Percentiles rank a stretch among this genome's conserved stretches.
These are phyloP conservation scores for Ogataea pilisensis DNA, from an alignment of 805 yeast genomes.

Conservation along the genomic window DNA sequence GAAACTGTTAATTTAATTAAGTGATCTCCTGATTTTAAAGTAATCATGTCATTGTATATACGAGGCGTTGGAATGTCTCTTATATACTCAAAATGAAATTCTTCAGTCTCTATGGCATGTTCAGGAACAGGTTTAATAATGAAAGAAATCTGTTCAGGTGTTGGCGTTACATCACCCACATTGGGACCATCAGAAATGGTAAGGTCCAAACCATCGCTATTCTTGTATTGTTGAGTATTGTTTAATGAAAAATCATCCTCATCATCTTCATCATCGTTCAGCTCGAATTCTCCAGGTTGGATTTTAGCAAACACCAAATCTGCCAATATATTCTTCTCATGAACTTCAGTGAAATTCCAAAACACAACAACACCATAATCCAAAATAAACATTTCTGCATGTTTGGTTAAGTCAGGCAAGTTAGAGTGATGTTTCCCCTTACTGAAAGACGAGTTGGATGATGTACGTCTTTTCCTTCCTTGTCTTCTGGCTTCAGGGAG, in stretches of 20 bases:
- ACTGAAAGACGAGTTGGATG: conserved; percentile 9
- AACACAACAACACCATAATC: conserved; percentile 96
- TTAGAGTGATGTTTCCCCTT: conserved; percentile 15
- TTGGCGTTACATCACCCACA: conserved; percentile 1
- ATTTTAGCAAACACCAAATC: conserved; percentile 72
- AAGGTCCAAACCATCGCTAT: not conserved
- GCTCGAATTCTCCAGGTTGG: conserved; percentile 39
- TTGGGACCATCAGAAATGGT: conserved; percentile 4
- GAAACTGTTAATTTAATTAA: conserved; percentile 88
- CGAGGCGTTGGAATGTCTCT: conserved; percentile 47
- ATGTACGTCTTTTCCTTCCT: conserved; percentile 8
- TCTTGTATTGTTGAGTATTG: conserved; percentile 1
- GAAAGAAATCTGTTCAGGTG: conserved; percentile 32
- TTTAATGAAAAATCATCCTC: conserved; percentile 25
- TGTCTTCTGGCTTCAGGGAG: not conserved
- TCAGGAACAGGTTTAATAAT: conserved; percentile 75
- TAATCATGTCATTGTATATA: conserved; percentile 91
- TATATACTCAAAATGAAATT: conserved; percentile 67
- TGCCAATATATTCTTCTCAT: conserved; percentile 90
- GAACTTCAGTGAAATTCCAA: conserved; percentile 92
- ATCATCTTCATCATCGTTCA: conserved; percentile 36
- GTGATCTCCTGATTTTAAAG: conserved; percentile 87
- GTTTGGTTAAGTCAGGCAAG: conserved; percentile 48
- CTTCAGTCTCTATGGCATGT: conserved; percentile 91
- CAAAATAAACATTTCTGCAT: conserved; percentile 86